Conservation (phyloP, 495 filamentous ascomycete genomes). For the Venustampulla echinocandica region DNA sequence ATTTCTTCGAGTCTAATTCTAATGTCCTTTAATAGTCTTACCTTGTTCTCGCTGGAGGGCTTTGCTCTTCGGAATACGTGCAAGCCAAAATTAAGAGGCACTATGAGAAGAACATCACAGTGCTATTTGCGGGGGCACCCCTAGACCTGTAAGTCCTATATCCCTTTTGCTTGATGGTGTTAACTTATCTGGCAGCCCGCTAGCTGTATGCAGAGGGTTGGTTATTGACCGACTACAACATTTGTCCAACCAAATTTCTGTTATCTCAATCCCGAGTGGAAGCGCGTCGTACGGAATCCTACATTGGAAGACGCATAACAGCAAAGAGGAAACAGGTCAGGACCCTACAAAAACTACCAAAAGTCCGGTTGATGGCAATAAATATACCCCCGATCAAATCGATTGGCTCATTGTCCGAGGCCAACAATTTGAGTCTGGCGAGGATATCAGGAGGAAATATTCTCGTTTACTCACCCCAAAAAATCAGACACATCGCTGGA, state of each 20-base stretch:
- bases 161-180: background rate
- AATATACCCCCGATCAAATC: conserved; percentile 1
- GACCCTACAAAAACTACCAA: too few species aligned
- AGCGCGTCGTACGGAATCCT: conserved; percentile 5
- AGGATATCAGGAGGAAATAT: too few species aligned
- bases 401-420: conserved; percentile 2
- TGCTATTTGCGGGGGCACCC: background rate
- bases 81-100: background rate
- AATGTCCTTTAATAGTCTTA: background rate
- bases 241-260: background rate
- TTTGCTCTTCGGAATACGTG: conserved; percentile 4
- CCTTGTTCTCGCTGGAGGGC: conserved; percentile 5
- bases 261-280: background rate
- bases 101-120: background rate
- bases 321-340: background rate
- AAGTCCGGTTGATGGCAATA: conserved; percentile 7
- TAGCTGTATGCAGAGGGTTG: conserved; percentile 5
- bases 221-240: conserved; percentile 4
- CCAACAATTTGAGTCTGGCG: too few species aligned
- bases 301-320: background rate
- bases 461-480: too few species aligned
- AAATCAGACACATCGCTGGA: too few species aligned
- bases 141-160: background rate
- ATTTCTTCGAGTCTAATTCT: background rate
- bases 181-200: background rate